Conservation (phyloP, 257 asterid genomes). For the Gentiana straminea region DNA sequence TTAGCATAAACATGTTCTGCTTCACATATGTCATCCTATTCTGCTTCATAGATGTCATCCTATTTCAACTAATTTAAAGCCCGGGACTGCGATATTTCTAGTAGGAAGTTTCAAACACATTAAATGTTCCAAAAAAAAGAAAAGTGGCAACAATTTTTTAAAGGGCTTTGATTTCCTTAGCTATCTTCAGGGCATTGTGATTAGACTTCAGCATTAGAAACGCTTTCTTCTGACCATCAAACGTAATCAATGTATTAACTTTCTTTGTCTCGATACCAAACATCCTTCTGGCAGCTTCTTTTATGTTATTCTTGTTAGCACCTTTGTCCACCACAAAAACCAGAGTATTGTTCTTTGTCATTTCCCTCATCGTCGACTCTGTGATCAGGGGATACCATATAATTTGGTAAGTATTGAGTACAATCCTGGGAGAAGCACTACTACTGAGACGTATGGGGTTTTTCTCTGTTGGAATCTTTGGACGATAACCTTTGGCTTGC, state of each 20-base stretch:
- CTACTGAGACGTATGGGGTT: conserved; percentile 29
- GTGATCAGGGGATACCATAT: conserved; percentile 46
- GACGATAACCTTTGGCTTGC: conserved; percentile 4
- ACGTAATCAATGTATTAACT: conserved; percentile 50
- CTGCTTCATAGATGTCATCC: too few relatives aligned
- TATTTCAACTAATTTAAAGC: too few relatives aligned
- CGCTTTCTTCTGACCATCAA: conserved; percentile 66
- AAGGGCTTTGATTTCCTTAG: conserved; percentile 44
- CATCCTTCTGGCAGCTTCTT: conserved; percentile 35
- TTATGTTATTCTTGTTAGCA: conserved; percentile 58
- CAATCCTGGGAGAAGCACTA: conserved; percentile 19
- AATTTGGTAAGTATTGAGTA: conserved; percentile 27
- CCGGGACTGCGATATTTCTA: too few relatives aligned
- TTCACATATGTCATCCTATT: too few relatives aligned
- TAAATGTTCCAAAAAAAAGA: neutral
- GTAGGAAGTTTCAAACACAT: neutral
- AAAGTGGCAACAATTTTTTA: conserved; percentile 11
- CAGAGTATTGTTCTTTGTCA: conserved; percentile 40
- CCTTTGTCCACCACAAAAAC: conserved; percentile 55
- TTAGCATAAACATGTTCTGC: too few relatives aligned
- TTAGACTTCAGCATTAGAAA: conserved; percentile 34
- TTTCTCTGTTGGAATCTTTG: conserved; percentile 21
- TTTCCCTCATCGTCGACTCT: conserved; percentile 41
- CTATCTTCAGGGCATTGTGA: conserved; percentile 43
- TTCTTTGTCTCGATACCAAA: conserved; percentile 35